Evolutionary conservation across 371 early-diverging fungal genomes (phyloP), one percentile per base, ranked within the genome.

Genomic region (Blakeslea trispora): DNA sequence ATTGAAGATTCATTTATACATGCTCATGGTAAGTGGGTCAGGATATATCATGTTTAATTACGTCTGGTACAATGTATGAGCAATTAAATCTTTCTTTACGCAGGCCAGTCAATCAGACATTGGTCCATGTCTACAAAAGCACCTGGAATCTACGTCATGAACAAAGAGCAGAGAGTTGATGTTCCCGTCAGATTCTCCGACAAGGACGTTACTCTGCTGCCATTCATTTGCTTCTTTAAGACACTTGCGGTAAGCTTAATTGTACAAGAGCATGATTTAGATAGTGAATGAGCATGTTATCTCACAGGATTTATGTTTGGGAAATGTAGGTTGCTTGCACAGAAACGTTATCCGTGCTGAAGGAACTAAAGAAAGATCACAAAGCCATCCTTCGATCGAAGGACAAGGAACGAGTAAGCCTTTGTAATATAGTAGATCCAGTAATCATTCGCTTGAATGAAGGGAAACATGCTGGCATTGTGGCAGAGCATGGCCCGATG

Each of bases 161-260:
- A 40, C 62, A 69, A 69, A 50, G 65, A 69, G 50, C 68, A 69
- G 57, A 59, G 57, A 23, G 60, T 52, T 19, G 17, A 54, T 35
- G 63, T 64, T 19, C 62, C 64, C 59, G 32, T 59, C 40, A 63
- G 59, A 21, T 63, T 63, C 53, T 53, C 50, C 41, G 55, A 55
- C 59, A 59, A 68, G 50, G 54, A 68, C 51, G 51, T 60, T 47
- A 63, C 58, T 47, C 37, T 59, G 45, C 55, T 45, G 41, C 66
- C 64, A 28, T 65, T 64, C 61, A 63, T 58, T 48, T 66, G 57
- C 22, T 66, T 58, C 51, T 69, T 59, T 53, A 69, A 64, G 60
- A 63, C 57, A 52, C 63, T 68, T 63, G 57, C 60, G 53, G 68
- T 68, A 68, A 59, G 57, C 50, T 60, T 52, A 46, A 63, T 68